phyloP scores from a whole-genome alignment of 768 basidiomycete species.

The Amanita muscaria region DNA sequence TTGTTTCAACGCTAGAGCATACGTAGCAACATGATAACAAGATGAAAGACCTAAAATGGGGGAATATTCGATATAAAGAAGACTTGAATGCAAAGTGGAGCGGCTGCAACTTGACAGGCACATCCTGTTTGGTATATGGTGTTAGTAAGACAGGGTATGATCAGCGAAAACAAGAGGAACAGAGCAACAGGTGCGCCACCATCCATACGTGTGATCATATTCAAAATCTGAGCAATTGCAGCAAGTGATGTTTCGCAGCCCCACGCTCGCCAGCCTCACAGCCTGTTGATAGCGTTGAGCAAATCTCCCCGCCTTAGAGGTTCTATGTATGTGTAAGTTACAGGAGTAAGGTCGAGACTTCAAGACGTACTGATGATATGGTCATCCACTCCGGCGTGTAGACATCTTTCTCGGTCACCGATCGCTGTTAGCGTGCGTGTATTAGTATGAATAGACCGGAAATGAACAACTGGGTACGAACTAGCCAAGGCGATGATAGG shows the following conservation, averaged over 20 bases:
- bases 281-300: conserved; percentile 73
- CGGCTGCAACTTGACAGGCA: too few species aligned
- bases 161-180: too few species aligned
- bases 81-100: not conserved
- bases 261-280: conserved; percentile 62
- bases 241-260: conserved; percentile 28
- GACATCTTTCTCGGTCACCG: conserved; percentile 48
- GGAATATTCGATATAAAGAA: too few species aligned
- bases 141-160: too few species aligned
- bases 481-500: conserved; percentile 97
- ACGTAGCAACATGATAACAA: too few species aligned
- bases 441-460: conserved; percentile 3
- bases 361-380: conserved; percentile 66
- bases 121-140: not conserved
- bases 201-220: too few species aligned
- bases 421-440: conserved; percentile 51
- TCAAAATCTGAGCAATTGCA: conserved; percentile 15
- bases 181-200: too few species aligned
- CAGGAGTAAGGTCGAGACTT: not conserved
- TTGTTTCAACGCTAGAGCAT: too few species aligned
- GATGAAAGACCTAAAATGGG: too few species aligned
- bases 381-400: conserved; percentile 56
- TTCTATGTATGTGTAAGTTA: conserved; percentile 33
- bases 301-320: conserved; percentile 73
- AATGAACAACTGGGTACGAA: too few species aligned